phyloP scores from a whole-genome alignment of 441 rosid genomes.

The Gossypium davidsonii region DNA sequence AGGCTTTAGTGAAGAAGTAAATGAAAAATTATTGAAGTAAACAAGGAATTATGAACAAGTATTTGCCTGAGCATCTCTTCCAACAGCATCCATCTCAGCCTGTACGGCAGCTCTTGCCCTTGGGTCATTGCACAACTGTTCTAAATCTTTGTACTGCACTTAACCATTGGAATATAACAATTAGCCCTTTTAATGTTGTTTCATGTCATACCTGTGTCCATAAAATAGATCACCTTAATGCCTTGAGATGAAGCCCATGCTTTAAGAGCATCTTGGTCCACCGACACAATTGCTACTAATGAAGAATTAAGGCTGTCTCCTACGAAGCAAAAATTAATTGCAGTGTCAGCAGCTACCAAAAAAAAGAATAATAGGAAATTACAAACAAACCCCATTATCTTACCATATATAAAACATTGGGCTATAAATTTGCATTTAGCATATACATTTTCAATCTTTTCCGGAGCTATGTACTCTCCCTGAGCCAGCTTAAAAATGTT shows the following conservation, averaged over 20 bases:
- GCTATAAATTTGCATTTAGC: constrained; percentile 78
- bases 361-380: not conserved
- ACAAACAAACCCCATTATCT: constrained; percentile 11
- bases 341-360: constrained; percentile 12
- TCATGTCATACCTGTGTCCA: not conserved
- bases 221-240: constrained; percentile 46
- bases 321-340: constrained; percentile 21
- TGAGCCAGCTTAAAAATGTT: constrained; percentile 98
- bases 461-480: constrained; percentile 98
- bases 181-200: not conserved
- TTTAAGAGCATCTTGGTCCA: constrained; percentile 68
- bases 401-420: constrained; percentile 90
- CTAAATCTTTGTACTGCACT: constrained; percentile 53
- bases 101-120: constrained; percentile 65
- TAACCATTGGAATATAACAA: constrained; percentile 3
- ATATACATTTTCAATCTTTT: constrained; percentile 94
- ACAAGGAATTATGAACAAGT: constrained; percentile 9
- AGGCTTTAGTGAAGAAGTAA: not conserved
- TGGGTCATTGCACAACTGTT: constrained; percentile 68
- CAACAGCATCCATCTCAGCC: constrained; percentile 80
- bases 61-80: constrained; percentile 80
- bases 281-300: constrained; percentile 78
- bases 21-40: not conserved
- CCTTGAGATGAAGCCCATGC: constrained; percentile 86
- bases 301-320: constrained; percentile 95